phyloP scores from a whole-genome alignment of 495 filamentous ascomycete genomes.

The Filosporella fistucella region DNA sequence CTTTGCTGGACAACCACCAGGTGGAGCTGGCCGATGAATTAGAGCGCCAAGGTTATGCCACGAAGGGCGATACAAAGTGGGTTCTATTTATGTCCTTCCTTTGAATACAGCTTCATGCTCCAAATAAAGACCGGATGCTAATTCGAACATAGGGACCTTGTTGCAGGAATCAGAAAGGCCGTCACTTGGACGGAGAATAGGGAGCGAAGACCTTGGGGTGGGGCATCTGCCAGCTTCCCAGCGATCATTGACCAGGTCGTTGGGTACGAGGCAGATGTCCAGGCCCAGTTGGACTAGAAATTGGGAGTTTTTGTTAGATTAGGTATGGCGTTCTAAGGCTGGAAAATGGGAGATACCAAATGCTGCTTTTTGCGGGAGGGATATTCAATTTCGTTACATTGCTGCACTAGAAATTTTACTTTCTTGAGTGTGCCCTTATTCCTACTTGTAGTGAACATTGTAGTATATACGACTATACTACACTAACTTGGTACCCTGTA shows the following conservation, averaged over 20 bases:
- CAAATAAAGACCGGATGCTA: neutral
- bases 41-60: conserved; percentile 48
- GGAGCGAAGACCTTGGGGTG: conserved; percentile 6
- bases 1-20: conserved; percentile 88
- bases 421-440: no score
- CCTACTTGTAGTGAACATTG: no score
- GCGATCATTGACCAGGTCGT: conserved; percentile 9
- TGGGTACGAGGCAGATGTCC: conserved; percentile 18
- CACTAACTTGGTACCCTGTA: no score
- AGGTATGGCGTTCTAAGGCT: no score
- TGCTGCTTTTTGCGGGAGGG: no score
- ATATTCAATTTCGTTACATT: no score
- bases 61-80: conserved; percentile 12
- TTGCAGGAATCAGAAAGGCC: conserved; percentile 6
- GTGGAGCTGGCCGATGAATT: conserved; percentile 75
- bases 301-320: no score
- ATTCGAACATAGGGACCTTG: conserved; percentile 9
- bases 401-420: no score
- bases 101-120: neutral
- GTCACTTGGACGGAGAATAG: neutral
- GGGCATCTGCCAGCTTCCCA: conserved; percentile 3
- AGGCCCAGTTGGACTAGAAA: conserved; percentile 8
- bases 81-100: neutral
- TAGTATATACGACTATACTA: no score
- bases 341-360: no score